phyloP scores from a whole-genome alignment of 176 grass and related monocot species.

The Tuctoria greenei region DNA sequence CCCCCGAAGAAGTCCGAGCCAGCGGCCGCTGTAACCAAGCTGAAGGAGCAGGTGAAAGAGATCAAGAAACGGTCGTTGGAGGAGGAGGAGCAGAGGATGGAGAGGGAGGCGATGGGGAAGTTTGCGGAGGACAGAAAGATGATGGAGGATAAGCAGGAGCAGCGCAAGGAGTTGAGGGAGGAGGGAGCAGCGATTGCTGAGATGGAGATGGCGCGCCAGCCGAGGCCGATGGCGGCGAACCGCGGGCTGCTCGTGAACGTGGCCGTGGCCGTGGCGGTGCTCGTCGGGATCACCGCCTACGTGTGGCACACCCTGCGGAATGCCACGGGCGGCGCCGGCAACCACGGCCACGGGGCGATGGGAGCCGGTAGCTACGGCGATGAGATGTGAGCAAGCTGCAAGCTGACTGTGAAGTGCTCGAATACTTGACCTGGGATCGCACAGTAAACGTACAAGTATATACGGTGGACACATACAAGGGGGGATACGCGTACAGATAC shows the following conservation, averaged over 20 bases:
- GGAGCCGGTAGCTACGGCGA: constrained; percentile 27
- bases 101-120: constrained; percentile 13
- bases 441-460: not conserved
- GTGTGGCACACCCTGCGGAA: constrained; percentile 47
- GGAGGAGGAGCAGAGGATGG: constrained; percentile 8
- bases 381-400: constrained; percentile 35
- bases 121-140: constrained; percentile 10
- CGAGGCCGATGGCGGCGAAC: not conserved
- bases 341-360: not conserved
- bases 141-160: not conserved
- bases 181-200: too few species aligned
- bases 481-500: not conserved
- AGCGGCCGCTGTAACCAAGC: not conserved
- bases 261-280: constrained; percentile 50
- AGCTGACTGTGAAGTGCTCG: not conserved
- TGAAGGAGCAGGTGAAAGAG: not conserved
- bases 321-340: constrained; percentile 21
- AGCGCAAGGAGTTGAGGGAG: not conserved
- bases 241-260: constrained; percentile 59
- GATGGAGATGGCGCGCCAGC: not conserved
- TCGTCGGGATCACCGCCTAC: constrained; percentile 58
- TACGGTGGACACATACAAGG: not conserved
- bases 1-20: not conserved
- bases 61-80: not conserved
- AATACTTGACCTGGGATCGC: not conserved